Conservation (phyloP, 345 rosid species). For the Gossypium bickii region DNA sequence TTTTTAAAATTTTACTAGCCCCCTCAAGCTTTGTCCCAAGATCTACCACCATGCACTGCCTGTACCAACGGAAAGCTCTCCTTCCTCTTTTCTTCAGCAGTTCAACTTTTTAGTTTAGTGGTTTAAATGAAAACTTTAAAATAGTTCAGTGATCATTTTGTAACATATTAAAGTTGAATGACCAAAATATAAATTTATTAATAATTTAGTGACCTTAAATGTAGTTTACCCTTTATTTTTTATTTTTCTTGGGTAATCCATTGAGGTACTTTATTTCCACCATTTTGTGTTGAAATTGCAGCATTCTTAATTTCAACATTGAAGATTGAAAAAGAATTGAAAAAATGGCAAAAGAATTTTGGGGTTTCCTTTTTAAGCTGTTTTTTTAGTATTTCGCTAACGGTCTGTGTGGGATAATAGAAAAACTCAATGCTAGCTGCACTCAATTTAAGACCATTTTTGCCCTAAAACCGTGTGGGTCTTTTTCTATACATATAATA, state of each 20-base stretch:
- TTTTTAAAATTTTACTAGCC: too few species aligned
- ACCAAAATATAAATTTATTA: too few species aligned
- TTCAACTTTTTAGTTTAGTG: too few species aligned
- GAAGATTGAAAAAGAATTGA: background rate
- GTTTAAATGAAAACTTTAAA: too few species aligned
- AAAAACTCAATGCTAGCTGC: background rate
- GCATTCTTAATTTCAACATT: background rate
- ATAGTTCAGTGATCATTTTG: too few species aligned
- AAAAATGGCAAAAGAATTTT: background rate
- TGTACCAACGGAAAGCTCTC: too few species aligned
- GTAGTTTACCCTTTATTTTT: too few species aligned
- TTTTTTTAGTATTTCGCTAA: background rate
- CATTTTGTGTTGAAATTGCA: constrained; percentile 1
- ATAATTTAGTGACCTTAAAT: too few species aligned
- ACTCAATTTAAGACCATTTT: background rate
- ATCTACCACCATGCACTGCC: too few species aligned
- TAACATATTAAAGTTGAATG: too few species aligned
- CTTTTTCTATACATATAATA: background rate
- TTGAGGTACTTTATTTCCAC: background rate
- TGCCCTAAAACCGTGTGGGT: constrained; percentile 6
- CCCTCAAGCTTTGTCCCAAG: too few species aligned
- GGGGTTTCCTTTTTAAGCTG: background rate
- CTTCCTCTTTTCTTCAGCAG: too few species aligned
- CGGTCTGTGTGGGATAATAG: background rate
- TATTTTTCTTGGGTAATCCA: background rate